Evolutionary conservation across 768 basidiomycete species (phyloP).

Genomic region (Coprinellus micaceus): DNA sequence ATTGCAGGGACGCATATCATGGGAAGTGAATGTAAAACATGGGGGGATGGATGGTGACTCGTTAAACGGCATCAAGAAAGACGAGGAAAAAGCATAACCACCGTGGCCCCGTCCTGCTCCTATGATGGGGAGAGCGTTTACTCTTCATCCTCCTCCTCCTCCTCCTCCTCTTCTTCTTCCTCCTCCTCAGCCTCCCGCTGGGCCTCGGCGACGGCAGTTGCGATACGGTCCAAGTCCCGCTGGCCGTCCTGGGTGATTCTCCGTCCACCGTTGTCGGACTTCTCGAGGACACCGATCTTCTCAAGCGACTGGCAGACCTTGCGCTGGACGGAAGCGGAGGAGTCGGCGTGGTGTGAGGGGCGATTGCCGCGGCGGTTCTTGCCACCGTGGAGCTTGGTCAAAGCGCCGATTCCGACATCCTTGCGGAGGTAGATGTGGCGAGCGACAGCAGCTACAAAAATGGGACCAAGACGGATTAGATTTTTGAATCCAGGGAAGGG

Average conservation of each 20-base stretch:
- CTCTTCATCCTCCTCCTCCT: slow-evolving; percentile 59
- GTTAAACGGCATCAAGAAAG: slow-evolving; percentile 3
- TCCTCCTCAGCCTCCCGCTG: slow-evolving; percentile 71
- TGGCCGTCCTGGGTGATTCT: slow-evolving; percentile 96
- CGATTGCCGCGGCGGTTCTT: slow-evolving; percentile 95
- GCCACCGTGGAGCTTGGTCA: slow-evolving; percentile 95
- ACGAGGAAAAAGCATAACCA: slow-evolving; percentile 2
- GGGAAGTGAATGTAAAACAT: slow-evolving; percentile 6
- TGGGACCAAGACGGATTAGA: neutral
- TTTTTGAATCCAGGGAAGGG: neutral
- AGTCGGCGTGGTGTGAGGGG: slow-evolving; percentile 88
- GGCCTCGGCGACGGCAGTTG: slow-evolving; percentile 82
- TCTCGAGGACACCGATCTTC: slow-evolving; percentile 97
- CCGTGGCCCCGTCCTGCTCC: slow-evolving; percentile 3
- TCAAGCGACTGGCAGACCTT: slow-evolving; percentile 95
- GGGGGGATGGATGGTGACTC: slow-evolving; percentile 3
- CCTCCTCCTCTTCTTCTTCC: slow-evolving; percentile 70
- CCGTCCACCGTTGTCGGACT: slow-evolving; percentile 89
- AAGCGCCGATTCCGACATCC: slow-evolving; percentile 89
- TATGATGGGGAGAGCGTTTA: slow-evolving; percentile 22
- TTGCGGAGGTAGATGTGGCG: slow-evolving; percentile 99
- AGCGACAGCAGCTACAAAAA: slow-evolving; percentile 77
- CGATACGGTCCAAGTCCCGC: slow-evolving; percentile 92
- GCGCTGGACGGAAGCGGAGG: slow-evolving; percentile 86
- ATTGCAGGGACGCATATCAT: slow-evolving; percentile 11